Base-by-base conservation (phyloP, 352 stramenopile genomes). In the Phytophthora gonapodyides region DNA sequence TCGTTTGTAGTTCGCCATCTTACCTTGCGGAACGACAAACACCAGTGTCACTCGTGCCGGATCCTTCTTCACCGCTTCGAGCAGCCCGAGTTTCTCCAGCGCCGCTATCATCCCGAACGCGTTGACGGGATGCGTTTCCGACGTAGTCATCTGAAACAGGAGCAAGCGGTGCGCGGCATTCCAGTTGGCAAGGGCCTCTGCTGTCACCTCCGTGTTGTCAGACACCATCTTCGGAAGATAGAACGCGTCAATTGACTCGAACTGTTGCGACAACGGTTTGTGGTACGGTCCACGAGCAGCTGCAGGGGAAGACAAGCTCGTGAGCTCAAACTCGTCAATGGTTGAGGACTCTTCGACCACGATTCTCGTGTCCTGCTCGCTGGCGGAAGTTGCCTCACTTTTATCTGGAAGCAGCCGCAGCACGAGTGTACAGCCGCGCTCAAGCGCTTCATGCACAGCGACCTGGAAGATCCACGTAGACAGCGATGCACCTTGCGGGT, bases 171-270 rank as follows among this genome's bases (percentile, higher is more conserved):
- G 38, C 16, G 11, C 17, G 12, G 12, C 13, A 11, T 38, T 53
- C 45, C 30, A 52, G 9, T 27, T n/a, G 0, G 24, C 15, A 8
- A 52, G 9, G 3, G 13, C 45, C 7, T 52, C 6, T 42, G n/a
- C 45, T 7, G 21, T 13, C 6, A 30, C 30, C 24, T 30, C 24
- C 24, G 24, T 7, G 24, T 30, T 30, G 24, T 30, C 24, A 5
- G 24, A 17, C 15, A 24, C 15, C 45, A 53, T 53, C 12, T 9
- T 41, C 15, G 31, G 13, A 30, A 53, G 45, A 21, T 53, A 53
- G n/a, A 53, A 53, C n/a, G 45, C 13, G 31, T 42, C n/a, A 30
- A 53, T 38, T 19, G 45, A 53, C 45, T 38, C 27, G n/a, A 53
- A 40, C 31, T 15, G 12, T 2, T 41, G 24, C n/a, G 2, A 30